A percentile compares a stretch with the other conserved stretches of the same genome.
Evolutionary conservation across 805 yeast genomes (phyloP).

Genomic region (Ogataea kodamae): DNA sequence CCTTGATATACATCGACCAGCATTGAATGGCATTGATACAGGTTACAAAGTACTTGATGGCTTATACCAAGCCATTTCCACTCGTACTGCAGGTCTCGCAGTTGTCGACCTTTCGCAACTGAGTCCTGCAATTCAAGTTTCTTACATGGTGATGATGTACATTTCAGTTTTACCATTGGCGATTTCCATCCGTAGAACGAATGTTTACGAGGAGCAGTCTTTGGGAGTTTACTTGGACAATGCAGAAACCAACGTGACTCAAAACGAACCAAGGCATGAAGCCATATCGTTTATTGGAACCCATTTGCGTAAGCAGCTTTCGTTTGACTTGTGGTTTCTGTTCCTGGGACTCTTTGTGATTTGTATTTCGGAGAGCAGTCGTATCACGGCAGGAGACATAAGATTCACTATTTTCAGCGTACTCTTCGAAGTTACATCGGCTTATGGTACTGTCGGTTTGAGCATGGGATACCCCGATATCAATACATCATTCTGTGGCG

Average conservation of each 20-base stretch:
- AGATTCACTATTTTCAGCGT: constrained; percentile 66
- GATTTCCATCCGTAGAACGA: constrained; percentile 92
- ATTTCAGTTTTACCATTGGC: constrained; percentile 95
- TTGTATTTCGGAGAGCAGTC: constrained; percentile 78
- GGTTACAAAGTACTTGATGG: constrained; percentile 80
- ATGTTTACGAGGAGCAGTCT: constrained; percentile 96
- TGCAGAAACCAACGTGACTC: constrained; percentile 35
- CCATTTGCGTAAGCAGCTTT: constrained; percentile 86
- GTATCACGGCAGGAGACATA: constrained; percentile 42
- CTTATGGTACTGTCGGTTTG: constrained; percentile 95
- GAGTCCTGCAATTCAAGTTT: constrained; percentile 90
- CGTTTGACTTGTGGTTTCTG: constrained; percentile 93
- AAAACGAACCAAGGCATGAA: constrained; percentile 38
- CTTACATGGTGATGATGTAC: constrained; percentile 97
- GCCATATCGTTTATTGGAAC: constrained; percentile 70
- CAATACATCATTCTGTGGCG: constrained; percentile 66
- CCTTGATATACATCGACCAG: constrained; percentile 58
- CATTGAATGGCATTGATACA: constrained; percentile 50
- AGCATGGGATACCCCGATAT: constrained; percentile 77
- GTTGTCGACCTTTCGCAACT: constrained; percentile 65
- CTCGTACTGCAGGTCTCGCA: constrained; percentile 91
- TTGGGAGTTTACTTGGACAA: constrained; percentile 68
- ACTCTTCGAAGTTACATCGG: constrained; percentile 86
- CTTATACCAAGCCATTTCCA: constrained; percentile 82
- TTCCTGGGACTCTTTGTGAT: constrained; percentile 81